Conservation (phyloP, 106 monocot species). For the Phalaenopsis equestris region DNA sequence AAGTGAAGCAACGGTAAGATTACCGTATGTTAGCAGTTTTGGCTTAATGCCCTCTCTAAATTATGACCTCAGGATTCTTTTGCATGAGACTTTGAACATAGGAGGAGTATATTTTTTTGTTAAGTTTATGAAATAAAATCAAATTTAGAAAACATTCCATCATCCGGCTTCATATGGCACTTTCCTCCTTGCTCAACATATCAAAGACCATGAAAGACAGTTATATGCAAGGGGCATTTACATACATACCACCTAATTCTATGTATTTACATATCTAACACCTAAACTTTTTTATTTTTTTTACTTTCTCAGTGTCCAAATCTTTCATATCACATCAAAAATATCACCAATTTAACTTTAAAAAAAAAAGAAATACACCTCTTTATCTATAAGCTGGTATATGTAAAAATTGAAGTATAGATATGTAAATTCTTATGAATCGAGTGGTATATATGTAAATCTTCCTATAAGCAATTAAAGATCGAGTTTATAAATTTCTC, state of each 20-base stretch:
- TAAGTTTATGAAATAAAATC: neutral
- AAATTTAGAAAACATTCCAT: neutral
- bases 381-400: too few relatives aligned
- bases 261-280: too few relatives aligned
- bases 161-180: neutral
- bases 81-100: neutral
- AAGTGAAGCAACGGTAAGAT: conserved; percentile 56
- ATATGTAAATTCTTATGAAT: too few relatives aligned
- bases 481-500: neutral
- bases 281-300: too few relatives aligned
- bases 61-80: neutral
- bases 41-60: neutral
- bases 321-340: too few relatives aligned
- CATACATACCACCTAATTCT: too few relatives aligned
- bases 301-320: too few relatives aligned
- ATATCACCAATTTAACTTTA: too few relatives aligned
- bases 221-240: neutral
- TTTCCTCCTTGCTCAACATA: neutral
- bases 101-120: neutral
- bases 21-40: neutral
- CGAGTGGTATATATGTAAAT: too few relatives aligned
- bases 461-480: neutral
- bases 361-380: too few relatives aligned
- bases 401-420: too few relatives aligned
- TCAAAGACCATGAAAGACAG: neutral